Conservation (phyloP, 208 protist species). For the Tritrichomonas musculus region DNA sequence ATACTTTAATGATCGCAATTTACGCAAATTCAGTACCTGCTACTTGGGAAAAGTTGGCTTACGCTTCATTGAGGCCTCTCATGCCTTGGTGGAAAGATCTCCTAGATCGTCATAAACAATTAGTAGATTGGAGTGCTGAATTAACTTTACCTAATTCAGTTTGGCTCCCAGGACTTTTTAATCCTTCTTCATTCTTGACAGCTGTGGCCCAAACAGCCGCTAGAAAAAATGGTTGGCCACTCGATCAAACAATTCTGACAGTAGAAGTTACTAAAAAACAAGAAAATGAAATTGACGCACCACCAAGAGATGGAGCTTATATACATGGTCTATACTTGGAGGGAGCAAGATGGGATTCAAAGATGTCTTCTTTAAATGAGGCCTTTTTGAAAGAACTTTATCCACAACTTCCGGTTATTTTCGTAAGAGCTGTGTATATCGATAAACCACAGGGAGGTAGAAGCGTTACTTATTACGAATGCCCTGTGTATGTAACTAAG, state of each 20-base stretch:
- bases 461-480: constrained; percentile 67
- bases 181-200: constrained; percentile 96
- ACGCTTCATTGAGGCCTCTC: constrained; percentile 81
- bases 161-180: constrained; percentile 86
- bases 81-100: constrained; percentile 87
- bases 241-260: constrained; percentile 69
- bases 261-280: constrained; percentile 80
- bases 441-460: constrained; percentile 63
- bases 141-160: constrained; percentile 43
- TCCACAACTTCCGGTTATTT: constrained; percentile 62
- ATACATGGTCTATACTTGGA: constrained; percentile 87
- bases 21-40: constrained; percentile 70
- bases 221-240: constrained; percentile 84
- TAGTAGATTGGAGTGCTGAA: constrained; percentile 69
- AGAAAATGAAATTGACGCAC: constrained; percentile 63
- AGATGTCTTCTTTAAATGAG: constrained; percentile 72
- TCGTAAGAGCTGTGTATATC: constrained; percentile 55
- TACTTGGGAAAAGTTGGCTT: constrained; percentile 82
- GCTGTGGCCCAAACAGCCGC: constrained; percentile 95
- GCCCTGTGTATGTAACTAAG: constrained; percentile 94
- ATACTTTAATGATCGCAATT: constrained; percentile 58
- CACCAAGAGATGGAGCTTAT: constrained; percentile 86
- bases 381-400: constrained; percentile 60
- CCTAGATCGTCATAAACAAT: constrained; percentile 77
- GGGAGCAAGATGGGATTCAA: constrained; percentile 87